Evolutionary conservation across 192 early-diverging fungal genomes (phyloP), one percentile per base, ranked within the genome.

Genomic region (Paraglomus brasilianum): DNA sequence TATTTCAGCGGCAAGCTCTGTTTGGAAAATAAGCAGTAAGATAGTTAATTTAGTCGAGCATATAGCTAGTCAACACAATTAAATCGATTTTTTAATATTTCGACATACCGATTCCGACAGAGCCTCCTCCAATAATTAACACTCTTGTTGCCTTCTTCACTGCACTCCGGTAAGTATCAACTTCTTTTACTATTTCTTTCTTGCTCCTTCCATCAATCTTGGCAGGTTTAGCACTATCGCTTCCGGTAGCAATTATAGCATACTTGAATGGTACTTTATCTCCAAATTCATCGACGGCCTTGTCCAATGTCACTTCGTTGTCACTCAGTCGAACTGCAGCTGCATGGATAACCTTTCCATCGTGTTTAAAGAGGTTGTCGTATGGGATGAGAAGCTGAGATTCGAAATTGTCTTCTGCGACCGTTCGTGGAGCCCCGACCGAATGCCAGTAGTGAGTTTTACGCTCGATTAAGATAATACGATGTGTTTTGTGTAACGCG

Each of bases 41-140:
- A 30, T 30, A 30, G 3, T 30, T 30, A 30, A n/a, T 30, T 30
- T 30, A 30, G 39, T 44, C 40, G 7, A 1, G 11, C n/a, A n/a
- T n/a, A n/a, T n/a, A 19, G 19, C 36, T 30, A 58, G 13, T 10
- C 13, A n/a, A n/a, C n/a, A n/a, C n/a, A n/a, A n/a, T 72, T 77
- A 61, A 21, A 21, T 58, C 24, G 15, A 9, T 77, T 58, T 8
- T 11, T n/a, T 42, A n/a, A n/a, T n/a, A n/a, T n/a, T n/a, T n/a
- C n/a, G n/a, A 60, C 57, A 21, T 46, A 71, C 69, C 78, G 46
- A 87, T 75, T 14, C 87, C 87, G 5, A 85, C 82, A 5, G 86
- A 75, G 2, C 87, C 87, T 38, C 86, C 87, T 50, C 87, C 87
- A 15, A 87, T 63, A 45, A 89, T 80, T 8, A 89, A 57, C 44